Evolutionary conservation across 495 filamentous ascomycete species (phyloP).

Genomic region (Halenospora varia): DNA sequence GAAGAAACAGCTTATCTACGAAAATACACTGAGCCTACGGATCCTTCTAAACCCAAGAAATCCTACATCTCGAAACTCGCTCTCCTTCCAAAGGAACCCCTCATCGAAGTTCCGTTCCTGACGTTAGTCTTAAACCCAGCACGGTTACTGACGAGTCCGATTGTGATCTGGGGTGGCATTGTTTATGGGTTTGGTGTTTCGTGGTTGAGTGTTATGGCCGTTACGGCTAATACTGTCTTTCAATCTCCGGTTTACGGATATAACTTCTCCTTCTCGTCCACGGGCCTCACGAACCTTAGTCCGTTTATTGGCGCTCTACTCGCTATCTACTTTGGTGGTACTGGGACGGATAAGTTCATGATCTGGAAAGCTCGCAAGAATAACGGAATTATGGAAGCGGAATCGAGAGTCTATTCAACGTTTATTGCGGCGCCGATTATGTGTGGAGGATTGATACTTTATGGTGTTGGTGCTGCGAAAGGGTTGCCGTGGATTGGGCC

Average conservation of each 20-base stretch:
- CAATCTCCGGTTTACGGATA: constrained; percentile 1
- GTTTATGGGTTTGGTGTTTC: background rate
- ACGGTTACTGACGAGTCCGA: background rate
- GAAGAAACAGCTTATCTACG: constrained; percentile 58
- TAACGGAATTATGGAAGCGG: background rate
- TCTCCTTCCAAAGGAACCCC: background rate
- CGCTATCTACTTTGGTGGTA: background rate
- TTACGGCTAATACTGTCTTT: constrained; percentile 6
- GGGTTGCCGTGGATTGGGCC: background rate
- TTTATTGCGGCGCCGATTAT: background rate
- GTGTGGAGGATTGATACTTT: background rate
- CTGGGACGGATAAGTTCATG: background rate
- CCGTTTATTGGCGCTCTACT: background rate
- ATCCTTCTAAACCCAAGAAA: background rate
- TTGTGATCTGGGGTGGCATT: background rate
- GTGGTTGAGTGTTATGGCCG: constrained; percentile 22
- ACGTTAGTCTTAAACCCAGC: background rate
- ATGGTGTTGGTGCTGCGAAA: background rate
- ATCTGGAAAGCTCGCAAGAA: background rate
- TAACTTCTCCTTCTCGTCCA: background rate
- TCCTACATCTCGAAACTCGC: background rate
- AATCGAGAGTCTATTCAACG: background rate
- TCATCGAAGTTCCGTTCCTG: background rate
- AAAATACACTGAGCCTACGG: background rate
- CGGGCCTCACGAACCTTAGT: background rate